These are phyloP conservation scores for Lunularia cruciata DNA, from an alignment of 225 moss, liverwort and hornwort genomes.

Conservation along the genomic window DNA sequence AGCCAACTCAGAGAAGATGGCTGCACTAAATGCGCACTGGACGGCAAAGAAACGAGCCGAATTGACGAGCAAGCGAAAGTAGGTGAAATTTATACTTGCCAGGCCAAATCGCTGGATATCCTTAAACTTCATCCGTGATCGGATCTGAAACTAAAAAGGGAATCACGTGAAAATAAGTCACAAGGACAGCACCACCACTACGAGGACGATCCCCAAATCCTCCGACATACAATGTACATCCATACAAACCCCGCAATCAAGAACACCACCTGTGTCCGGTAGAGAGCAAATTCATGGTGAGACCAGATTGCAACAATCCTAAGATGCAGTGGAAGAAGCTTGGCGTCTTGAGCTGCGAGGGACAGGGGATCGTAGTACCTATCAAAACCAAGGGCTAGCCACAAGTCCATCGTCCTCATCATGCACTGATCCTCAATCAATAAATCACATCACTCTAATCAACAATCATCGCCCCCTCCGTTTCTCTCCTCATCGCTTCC, in stretches of 20 bases:
- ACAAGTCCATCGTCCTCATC: conserved; percentile 2
- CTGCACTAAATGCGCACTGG: too few species aligned
- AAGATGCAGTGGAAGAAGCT: neutral
- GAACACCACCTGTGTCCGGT: neutral
- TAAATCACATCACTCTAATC: conserved; percentile 4
- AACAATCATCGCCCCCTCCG: conserved; percentile 1
- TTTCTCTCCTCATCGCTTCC: neutral
- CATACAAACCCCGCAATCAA: neutral
- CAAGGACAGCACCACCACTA: neutral
- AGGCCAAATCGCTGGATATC: neutral
- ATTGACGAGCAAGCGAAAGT: neutral
- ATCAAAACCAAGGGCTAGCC: neutral
- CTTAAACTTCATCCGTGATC: neutral
- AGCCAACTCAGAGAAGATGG: neutral
- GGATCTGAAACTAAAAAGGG: conserved; percentile 4
- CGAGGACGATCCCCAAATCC: too few species aligned
- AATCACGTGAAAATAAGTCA: neutral
- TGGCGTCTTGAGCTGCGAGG: neutral
- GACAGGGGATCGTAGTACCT: conserved; percentile 8
- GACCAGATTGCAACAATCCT: neutral
- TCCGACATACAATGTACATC: conserved; percentile 4
- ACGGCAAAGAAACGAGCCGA: neutral
- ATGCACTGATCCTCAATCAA: neutral
- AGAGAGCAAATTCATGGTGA: neutral
- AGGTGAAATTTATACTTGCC: neutral